These are phyloP conservation scores for Selenicereus undatus DNA, from an alignment of 148 eudicot species.

Conservation along the genomic window DNA sequence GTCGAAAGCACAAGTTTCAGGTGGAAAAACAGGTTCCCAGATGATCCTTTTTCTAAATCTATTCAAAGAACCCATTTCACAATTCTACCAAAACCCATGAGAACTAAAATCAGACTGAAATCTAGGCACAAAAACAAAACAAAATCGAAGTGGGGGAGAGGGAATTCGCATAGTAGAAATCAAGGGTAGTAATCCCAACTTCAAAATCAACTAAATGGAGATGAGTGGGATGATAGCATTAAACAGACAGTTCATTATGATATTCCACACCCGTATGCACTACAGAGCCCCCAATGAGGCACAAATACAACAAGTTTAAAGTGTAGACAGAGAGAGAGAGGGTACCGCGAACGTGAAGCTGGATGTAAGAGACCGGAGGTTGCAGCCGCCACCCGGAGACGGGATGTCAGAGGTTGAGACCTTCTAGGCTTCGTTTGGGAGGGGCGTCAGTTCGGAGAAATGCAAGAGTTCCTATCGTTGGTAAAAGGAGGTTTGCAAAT, in stretches of 20 bases:
- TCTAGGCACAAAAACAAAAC: background rate
- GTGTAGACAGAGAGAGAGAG: background rate
- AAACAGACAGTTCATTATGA: no score
- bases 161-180: background rate
- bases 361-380: background rate
- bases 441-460: no score
- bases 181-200: background rate
- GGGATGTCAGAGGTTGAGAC: background rate
- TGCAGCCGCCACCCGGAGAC: background rate
- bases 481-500: no score
- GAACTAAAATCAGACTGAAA: background rate
- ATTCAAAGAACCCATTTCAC: background rate
- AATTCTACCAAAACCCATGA: background rate
- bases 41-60: background rate
- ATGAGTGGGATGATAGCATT: no score
- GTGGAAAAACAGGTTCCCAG: no score
- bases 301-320: background rate
- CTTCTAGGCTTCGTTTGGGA: no score
- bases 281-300: background rate
- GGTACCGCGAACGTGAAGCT: background rate
- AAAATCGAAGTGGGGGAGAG: background rate
- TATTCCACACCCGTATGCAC: background rate
- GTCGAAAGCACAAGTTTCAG: no score
- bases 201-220: no score
- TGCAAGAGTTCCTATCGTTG: no score